Conservation (phyloP, 345 rosid species). For the Dipteronia sinensis region DNA sequence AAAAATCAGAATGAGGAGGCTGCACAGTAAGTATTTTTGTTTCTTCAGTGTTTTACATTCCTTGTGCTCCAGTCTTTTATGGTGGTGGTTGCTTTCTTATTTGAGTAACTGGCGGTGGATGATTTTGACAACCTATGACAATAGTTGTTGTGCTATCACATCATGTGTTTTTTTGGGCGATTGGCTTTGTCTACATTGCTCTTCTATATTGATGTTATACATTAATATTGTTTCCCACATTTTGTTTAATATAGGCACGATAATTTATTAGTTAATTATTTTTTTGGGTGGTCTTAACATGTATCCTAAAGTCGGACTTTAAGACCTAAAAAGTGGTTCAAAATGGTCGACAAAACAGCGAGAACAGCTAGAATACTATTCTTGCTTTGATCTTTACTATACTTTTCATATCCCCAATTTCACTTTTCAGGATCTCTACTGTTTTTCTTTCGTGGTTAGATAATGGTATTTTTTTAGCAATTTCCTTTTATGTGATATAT, state of each 20-base stretch:
- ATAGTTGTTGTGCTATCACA: not conserved
- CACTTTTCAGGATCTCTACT: not conserved
- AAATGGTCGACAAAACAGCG: not conserved
- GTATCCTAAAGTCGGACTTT: not conserved
- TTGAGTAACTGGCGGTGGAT: not conserved
- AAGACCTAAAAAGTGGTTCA: not conserved
- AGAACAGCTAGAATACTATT: not conserved
- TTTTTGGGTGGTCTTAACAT: not conserved
- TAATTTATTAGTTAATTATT: not conserved
- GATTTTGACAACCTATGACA: not conserved
- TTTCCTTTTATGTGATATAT: not conserved
- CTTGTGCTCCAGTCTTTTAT: not conserved
- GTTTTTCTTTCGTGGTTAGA: not conserved
- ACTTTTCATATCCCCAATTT: not conserved
- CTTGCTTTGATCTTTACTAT: not conserved
- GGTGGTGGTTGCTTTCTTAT: not conserved
- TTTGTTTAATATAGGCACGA: not conserved
- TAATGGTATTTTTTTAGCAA: not conserved
- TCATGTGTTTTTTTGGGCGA: not conserved
- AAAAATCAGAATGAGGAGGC: slow-evolving; percentile 70
- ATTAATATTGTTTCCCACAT: not conserved
- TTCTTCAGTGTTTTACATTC: not conserved
- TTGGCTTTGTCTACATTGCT: not conserved
- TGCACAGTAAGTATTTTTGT: slow-evolving; percentile 62
- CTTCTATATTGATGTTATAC: not conserved